phyloP scores from a whole-genome alignment of 345 rosid species.

The Firmiana major region DNA sequence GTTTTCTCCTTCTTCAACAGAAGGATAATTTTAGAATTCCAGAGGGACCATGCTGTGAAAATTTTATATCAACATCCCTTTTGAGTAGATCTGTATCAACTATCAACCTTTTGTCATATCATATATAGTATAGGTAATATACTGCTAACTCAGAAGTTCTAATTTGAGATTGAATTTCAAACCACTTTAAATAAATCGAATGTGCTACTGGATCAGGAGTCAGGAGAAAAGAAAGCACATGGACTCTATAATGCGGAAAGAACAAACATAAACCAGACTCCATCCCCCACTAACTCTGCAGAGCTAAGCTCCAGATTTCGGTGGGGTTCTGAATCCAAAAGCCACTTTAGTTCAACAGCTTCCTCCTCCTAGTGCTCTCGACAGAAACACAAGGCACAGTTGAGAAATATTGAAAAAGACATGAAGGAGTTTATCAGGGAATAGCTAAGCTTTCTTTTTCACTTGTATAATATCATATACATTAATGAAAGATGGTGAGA shows the following conservation, averaged over 20 bases:
- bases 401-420: background rate
- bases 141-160: conserved; percentile 19
- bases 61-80: conserved; percentile 34
- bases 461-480: too few relatives aligned
- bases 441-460: background rate
- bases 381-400: background rate
- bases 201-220: conserved; percentile 7
- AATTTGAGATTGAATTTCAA: conserved; percentile 26
- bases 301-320: conserved; percentile 27
- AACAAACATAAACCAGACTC: conserved; percentile 23
- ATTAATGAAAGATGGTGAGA: conserved; percentile 2
- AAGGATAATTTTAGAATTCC: conserved; percentile 41
- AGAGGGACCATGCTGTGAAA: conserved; percentile 31
- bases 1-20: conserved; percentile 38
- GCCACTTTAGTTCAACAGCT: conserved; percentile 9
- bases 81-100: conserved; percentile 21
- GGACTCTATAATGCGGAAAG: conserved; percentile 32
- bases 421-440: conserved; percentile 9
- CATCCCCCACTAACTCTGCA: conserved; percentile 27
- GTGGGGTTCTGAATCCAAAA: conserved; percentile 14
- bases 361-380: conserved; percentile 5
- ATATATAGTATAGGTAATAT: conserved; percentile 18
- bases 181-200: conserved; percentile 16
- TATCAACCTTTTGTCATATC: conserved; percentile 13
- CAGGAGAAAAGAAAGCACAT: conserved; percentile 18